Evolutionary conservation across 1,284 basidiomycete genomes (phyloP).

Genomic region (Moesziomyces sp.): DNA sequence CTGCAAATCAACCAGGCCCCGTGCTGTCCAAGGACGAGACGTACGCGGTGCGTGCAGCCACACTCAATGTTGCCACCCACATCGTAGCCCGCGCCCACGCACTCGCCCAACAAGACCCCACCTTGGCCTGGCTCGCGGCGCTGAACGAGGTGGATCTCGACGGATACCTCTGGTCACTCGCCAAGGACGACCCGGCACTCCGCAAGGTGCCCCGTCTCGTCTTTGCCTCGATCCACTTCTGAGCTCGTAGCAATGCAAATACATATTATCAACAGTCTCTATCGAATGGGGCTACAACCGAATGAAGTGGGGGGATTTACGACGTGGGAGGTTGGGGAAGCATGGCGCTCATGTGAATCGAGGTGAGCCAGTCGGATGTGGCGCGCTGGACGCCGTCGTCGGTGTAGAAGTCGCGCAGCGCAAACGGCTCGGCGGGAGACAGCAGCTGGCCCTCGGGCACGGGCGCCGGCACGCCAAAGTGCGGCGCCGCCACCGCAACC

Average conservation of each 20-base stretch:
- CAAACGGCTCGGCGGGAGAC: conserved; percentile 27
- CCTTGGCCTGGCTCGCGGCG: conserved; percentile 27
- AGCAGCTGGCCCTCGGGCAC: conserved; percentile 9
- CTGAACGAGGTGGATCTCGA: conserved; percentile 62
- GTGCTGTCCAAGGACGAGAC: conserved; percentile 45
- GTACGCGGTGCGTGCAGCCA: conserved; percentile 56
- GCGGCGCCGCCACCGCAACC: conserved; percentile 12
- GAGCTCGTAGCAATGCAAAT: conserved; percentile 1
- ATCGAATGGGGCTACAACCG: too few relatives aligned
- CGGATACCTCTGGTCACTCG: conserved; percentile 61
- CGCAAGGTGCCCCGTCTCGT: conserved; percentile 55
- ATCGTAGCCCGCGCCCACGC: conserved; percentile 42
- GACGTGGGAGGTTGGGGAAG: conserved; percentile 5
- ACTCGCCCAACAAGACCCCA: conserved; percentile 15
- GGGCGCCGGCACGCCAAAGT: conserved; percentile 13
- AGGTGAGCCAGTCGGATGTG: conserved; percentile 28
- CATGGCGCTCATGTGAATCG: conserved; percentile 25
- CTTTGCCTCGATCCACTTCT: conserved; percentile 21
- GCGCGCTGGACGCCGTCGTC: conserved; percentile 22
- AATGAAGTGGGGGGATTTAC: background rate
- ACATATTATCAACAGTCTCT: too few relatives aligned
- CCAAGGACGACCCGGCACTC: conserved; percentile 55
- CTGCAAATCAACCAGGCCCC: conserved; percentile 24
- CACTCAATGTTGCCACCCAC: conserved; percentile 46
- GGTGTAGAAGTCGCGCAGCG: conserved; percentile 28